A percentile compares a stretch with the other conserved stretches of the same genome.
Evolutionary conservation across 73 alveolate species (phyloP).

Genomic region (Loxodes magnus): DNA sequence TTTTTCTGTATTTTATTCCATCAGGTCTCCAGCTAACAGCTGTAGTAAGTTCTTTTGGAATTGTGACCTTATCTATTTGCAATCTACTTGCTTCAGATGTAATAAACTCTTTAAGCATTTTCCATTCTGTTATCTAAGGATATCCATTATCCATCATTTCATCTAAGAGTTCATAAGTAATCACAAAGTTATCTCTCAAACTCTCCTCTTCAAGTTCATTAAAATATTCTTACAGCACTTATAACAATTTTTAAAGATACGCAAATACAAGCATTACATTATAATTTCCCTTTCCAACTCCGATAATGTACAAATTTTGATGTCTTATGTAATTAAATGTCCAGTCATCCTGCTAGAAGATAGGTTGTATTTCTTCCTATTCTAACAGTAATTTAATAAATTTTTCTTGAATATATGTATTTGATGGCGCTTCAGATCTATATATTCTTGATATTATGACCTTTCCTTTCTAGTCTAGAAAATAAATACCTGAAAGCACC

Average conservation of each 20-base stretch:
- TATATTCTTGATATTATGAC: slow-evolving; percentile 61
- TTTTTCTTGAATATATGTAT: slow-evolving; percentile 45
- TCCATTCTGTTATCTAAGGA: slow-evolving; percentile 93
- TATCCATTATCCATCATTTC: slow-evolving; percentile 99
- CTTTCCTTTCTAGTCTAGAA: slow-evolving; percentile 76
- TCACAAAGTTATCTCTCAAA: slow-evolving; percentile 94
- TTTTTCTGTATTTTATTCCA: slow-evolving; percentile 87
- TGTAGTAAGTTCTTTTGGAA: slow-evolving; percentile 70
- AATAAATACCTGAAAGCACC: slow-evolving; percentile 66
- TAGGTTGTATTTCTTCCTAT: slow-evolving; percentile 75
- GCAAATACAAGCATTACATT: slow-evolving; percentile 89
- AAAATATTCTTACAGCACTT: slow-evolving; percentile 89
- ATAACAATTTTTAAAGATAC: slow-evolving; percentile 80
- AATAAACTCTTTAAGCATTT: slow-evolving; percentile 81
- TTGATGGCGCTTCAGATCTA: slow-evolving; percentile 60
- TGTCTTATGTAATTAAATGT: slow-evolving; percentile 88
- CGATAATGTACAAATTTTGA: slow-evolving; percentile 65
- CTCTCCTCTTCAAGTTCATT: slow-evolving; percentile 95
- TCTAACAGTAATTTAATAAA: slow-evolving; percentile 68
- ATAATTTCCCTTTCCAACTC: slow-evolving; percentile 86
- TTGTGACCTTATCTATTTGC: slow-evolving; percentile 33
- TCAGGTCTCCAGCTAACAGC: slow-evolving; percentile 72
- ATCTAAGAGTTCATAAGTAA: slow-evolving; percentile 95
- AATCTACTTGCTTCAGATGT: slow-evolving; percentile 86
- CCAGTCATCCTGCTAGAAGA: slow-evolving; percentile 78